Base-by-base conservation (phyloP, 345 rosid genomes). In the Arabis alpina region DNA sequence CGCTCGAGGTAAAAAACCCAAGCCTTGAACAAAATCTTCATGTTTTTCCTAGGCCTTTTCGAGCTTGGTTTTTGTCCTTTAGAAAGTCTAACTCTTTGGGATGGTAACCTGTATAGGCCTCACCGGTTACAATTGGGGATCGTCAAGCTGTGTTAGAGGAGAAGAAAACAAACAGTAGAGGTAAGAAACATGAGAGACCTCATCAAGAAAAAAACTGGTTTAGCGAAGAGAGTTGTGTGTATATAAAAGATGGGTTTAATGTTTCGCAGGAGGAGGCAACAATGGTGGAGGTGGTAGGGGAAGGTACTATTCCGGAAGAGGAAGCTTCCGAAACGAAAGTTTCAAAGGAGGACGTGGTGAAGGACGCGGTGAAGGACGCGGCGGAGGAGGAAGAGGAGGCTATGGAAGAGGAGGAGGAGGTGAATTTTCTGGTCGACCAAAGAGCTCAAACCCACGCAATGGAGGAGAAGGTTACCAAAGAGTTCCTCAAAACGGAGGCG, bases 131-230 rank as follows among this genome's bases (percentile, higher is more conserved):
- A 2, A 74, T 92, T 25, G 85, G 85, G 36, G 90, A 80, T 50
- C 84, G 76, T 30, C 82, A 77, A 79, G 94, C 88, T 49, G 78
- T 78, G 59, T 66, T 92, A 4, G 93, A 92, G 77, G 82, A 80
- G 83, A 92, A 92, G 85, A 86, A 85, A 82, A 78, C 86, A 37
- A 84, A 81, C 25, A 73, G 78, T 66, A 85, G 87, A 81, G 96
- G 98, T 82, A 73, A 80, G 10, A 60, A 28, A 30, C n/a, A 53
- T 59, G 53, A 53, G 80, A 65, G 51, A 48, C 52, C 3, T 49
- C 54, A 13, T 36, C 68, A 79, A 61, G 77, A 79, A 54, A 50
- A 19, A 74, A 24, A 25, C 10, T 73, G 63, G 54, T 59, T 52
- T 68, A 3, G 0, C 79, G 70, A 6, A 19, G 23, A 54, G 32